Evolutionary conservation across 805 yeast genomes (phyloP).

Genomic region (Lachancea lanzarotensis): DNA sequence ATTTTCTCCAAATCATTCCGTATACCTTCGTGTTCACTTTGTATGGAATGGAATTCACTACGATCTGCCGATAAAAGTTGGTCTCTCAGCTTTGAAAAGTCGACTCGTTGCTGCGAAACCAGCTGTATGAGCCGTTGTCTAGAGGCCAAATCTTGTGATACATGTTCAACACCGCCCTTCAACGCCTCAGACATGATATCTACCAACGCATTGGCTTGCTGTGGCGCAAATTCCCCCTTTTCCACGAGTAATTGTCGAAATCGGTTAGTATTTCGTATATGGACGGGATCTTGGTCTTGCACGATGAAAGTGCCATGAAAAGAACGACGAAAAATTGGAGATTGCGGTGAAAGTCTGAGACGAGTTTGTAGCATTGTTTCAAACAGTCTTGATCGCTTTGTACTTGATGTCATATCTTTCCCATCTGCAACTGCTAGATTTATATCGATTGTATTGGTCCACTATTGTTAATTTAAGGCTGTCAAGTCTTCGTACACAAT

Average conservation of each 20-base stretch:
- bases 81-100: constrained; percentile 89
- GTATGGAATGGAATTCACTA: constrained; percentile 72
- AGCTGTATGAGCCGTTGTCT: constrained; percentile 76
- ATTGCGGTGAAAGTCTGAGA: neutral
- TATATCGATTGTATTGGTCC: too few species aligned
- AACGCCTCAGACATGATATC: constrained; percentile 66
- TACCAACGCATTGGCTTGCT: constrained; percentile 78
- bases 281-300: constrained; percentile 25
- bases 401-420: too few species aligned
- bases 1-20: constrained; percentile 80
- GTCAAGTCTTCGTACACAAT: too few species aligned
- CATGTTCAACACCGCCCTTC: constrained; percentile 69
- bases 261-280: constrained; percentile 65
- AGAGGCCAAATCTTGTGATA: constrained; percentile 73
- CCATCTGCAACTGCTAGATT: too few species aligned
- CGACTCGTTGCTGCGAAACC: constrained; percentile 93
- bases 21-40: constrained; percentile 81
- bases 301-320: neutral
- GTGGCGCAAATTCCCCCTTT: constrained; percentile 60
- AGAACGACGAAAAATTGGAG: neutral
- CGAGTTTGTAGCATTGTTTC: neutral
- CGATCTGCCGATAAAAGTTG: constrained; percentile 85
- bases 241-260: constrained; percentile 58
- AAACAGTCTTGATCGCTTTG: neutral
- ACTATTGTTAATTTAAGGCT: too few species aligned